These are phyloP conservation scores for Lactuca sativa DNA, from an alignment of 129 eudicot genomes.

Conservation along the genomic window DNA sequence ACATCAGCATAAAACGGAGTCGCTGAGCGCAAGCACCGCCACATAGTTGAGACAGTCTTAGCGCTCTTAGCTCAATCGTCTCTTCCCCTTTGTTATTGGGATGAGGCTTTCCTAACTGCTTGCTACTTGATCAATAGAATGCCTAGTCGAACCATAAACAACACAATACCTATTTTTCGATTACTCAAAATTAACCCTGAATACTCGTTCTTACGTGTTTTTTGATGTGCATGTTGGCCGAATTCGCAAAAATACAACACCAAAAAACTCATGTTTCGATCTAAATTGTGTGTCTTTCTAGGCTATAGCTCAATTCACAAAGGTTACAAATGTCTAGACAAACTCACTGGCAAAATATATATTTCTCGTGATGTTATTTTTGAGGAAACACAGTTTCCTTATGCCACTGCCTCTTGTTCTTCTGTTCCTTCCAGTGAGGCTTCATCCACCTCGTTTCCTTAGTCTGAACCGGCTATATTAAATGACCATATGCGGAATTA, in stretches of 20 bases:
- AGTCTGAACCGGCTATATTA: neutral
- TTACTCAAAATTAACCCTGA: neutral
- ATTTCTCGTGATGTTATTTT: neutral
- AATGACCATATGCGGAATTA: conserved; percentile 11
- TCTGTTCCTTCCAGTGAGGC: neutral
- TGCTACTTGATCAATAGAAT: neutral
- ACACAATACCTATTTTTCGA: neutral
- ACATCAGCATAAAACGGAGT: neutral
- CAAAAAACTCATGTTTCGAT: neutral
- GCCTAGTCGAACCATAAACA: neutral
- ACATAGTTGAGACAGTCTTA: neutral
- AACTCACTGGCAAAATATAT: neutral
- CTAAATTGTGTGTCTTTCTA: neutral
- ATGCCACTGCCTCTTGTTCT: neutral
- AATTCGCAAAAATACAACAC: neutral
- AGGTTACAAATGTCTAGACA: neutral
- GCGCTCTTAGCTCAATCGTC: neutral
- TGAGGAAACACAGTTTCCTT: neutral
- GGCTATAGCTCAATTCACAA: neutral
- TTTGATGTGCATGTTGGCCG: conserved; percentile 1
- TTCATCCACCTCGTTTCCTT: neutral
- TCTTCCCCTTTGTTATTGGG: neutral
- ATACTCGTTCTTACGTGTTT: neutral
- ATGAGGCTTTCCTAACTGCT: no score
- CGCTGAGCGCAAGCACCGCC: conserved; percentile 5